Evolutionary conservation across 2,329 filamentous ascomycete species (phyloP).

Genomic region (Diplocarpon rosae): DNA sequence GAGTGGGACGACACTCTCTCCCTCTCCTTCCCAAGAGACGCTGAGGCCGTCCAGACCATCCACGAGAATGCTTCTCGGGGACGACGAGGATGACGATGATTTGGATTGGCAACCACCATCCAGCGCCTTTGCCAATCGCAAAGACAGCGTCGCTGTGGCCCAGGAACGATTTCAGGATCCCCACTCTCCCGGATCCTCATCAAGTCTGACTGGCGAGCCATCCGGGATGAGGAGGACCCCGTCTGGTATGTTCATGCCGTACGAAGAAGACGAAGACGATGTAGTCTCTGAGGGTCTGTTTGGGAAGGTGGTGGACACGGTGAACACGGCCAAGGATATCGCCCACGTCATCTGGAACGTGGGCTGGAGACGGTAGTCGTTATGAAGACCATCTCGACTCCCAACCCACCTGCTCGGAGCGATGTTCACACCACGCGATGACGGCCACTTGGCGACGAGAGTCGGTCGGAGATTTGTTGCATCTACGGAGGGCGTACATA

Average conservation of each 20-base stretch:
- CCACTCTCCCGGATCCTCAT: conserved; percentile 28
- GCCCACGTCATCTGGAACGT: conserved; percentile 62
- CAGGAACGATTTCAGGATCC: conserved; percentile 23
- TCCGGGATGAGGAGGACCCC: conserved; percentile 63
- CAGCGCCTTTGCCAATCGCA: conserved; percentile 20
- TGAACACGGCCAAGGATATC: conserved; percentile 61
- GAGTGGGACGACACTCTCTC: conserved; percentile 33
- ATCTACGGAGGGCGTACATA: conserved; percentile 15
- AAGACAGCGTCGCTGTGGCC: conserved; percentile 21
- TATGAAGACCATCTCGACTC: too few species aligned
- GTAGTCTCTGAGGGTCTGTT: conserved; percentile 45
- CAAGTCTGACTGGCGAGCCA: conserved; percentile 34
- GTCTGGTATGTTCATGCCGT: conserved; percentile 88
- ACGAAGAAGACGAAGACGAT: conserved; percentile 63
- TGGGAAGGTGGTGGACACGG: conserved; percentile 29
- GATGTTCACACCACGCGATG: too few species aligned
- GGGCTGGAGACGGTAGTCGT: conserved; percentile 25
- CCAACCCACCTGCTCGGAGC: too few species aligned
- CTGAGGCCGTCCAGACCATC: conserved; percentile 54
- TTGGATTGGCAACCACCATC: conserved; percentile 38
- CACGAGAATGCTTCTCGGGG: conserved; percentile 46
- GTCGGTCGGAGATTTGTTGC: too few species aligned
- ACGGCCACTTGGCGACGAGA: too few species aligned
- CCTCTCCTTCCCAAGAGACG: conserved; percentile 71
- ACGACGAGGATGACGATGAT: conserved; percentile 37